These are phyloP conservation scores for Diospyros lotus DNA, from an alignment of 148 eudicot species.

Conservation along the genomic window DNA sequence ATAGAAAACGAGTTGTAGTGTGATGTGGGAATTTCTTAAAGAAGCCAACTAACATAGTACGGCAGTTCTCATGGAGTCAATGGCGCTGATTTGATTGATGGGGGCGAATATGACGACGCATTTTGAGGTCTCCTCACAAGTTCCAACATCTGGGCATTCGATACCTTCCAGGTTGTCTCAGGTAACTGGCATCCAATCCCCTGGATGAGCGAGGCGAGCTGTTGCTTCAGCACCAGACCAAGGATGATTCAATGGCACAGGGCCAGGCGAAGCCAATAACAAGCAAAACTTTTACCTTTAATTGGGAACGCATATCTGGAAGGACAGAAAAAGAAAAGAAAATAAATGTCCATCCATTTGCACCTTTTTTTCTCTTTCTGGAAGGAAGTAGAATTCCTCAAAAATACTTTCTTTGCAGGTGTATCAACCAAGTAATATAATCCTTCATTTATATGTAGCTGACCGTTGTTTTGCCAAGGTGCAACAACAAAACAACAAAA, in stretches of 20 bases:
- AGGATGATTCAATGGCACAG: too few species aligned
- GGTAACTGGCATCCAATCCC: background rate
- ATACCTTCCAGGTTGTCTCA: background rate
- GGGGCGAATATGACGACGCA: background rate
- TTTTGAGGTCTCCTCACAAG: background rate
- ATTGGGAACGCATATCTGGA: too few species aligned
- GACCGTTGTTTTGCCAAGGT: background rate
- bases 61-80: background rate
- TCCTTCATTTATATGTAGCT: background rate
- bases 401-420: background rate
- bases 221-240: too few species aligned
- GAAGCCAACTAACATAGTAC: background rate
- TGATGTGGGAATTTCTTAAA: background rate
- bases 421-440: background rate
- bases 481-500: background rate
- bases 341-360: background rate
- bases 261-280: background rate
- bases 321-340: too few species aligned
- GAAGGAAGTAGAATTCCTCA: background rate
- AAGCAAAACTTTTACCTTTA: background rate
- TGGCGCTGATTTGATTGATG: background rate
- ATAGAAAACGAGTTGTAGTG: background rate
- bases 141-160: slow-evolving; percentile 8
- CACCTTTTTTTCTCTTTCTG: background rate
- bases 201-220: background rate